Evolutionary conservation across 2,329 filamentous ascomycete species (phyloP).

Genomic region (Cladorrhinum sp.): DNA sequence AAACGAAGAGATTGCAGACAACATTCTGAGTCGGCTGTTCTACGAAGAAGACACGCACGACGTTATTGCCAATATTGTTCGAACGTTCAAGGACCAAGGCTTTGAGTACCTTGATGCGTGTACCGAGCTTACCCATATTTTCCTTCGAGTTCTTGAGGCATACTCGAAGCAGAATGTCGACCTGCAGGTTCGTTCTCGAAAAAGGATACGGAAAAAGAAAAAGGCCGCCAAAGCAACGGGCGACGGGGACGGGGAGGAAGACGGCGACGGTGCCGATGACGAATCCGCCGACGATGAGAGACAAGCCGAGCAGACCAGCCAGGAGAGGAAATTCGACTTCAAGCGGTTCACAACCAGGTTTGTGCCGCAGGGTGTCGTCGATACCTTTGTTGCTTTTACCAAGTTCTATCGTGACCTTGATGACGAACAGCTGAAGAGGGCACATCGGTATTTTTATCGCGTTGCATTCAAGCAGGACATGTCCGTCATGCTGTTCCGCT

Average conservation of each 20-base stretch:
- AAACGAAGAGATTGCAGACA: slow-evolving; percentile 97
- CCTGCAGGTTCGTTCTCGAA: slow-evolving; percentile 83
- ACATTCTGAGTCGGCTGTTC: slow-evolving; percentile 94
- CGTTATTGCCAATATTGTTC: slow-evolving; percentile 72
- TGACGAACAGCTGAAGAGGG: slow-evolving; percentile 78
- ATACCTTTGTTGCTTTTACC: slow-evolving; percentile 82
- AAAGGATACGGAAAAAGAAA: slow-evolving; percentile 70
- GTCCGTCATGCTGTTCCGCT: slow-evolving; percentile 80
- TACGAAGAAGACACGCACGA: slow-evolving; percentile 97
- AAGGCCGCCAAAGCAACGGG: slow-evolving; percentile 51
- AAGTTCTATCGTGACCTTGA: slow-evolving; percentile 78
- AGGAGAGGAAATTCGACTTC: slow-evolving; percentile 94
- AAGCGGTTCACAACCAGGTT: slow-evolving; percentile 78
- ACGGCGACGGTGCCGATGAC: slow-evolving; percentile 59
- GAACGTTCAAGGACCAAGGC: slow-evolving; percentile 88
- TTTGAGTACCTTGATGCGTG: slow-evolving; percentile 91
- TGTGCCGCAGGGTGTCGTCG: slow-evolving; percentile 76
- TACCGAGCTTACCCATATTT: slow-evolving; percentile 88
- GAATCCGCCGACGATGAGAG: slow-evolving; percentile 70
- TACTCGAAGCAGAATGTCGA: slow-evolving; percentile 95
- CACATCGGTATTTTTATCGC: slow-evolving; percentile 91
- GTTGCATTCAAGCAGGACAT: slow-evolving; percentile 94
- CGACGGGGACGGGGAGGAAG: slow-evolving; percentile 42
- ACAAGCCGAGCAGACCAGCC: slow-evolving; percentile 66
- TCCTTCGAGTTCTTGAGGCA: slow-evolving; percentile 83